A percentile compares a stretch with the other conserved stretches of the same genome.
phyloP scores from a whole-genome alignment of 352 stramenopile species.

The Halophytophthora batemanensis region DNA sequence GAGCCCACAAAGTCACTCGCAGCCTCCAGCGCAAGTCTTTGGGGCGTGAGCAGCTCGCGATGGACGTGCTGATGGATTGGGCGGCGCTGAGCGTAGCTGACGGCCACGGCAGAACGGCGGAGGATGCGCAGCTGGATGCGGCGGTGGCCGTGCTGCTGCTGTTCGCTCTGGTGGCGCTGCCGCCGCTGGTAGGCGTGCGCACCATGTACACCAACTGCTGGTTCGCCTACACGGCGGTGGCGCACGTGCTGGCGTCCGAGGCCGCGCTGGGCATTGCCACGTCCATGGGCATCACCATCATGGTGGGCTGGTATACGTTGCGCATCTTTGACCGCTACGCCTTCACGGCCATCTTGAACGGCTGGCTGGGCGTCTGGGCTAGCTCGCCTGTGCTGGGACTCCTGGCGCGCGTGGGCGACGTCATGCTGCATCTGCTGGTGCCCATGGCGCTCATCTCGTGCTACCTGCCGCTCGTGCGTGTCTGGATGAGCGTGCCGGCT shows the following conservation, averaged over 20 bases:
- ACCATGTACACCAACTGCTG: constrained; percentile 84
- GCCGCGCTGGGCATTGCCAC: constrained; percentile 69
- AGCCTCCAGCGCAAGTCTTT: constrained; percentile 7
- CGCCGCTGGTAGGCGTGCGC: constrained; percentile 50
- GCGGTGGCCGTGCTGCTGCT: constrained; percentile 48
- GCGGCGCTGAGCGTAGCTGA: constrained; percentile 8
- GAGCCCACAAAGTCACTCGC: too few species aligned
- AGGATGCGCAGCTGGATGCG: constrained; percentile 39
- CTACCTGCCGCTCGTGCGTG: constrained; percentile 66
- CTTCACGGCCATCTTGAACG: constrained; percentile 70
- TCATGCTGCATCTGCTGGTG: constrained; percentile 63
- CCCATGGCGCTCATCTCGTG: constrained; percentile 75
- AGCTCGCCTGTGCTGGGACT: constrained; percentile 62
- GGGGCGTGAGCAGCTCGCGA: constrained; percentile 9
- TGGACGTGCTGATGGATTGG: constrained; percentile 29
- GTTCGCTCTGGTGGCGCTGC: constrained; percentile 56
- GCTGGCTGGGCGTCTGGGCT: constrained; percentile 76
- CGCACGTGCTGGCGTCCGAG: constrained; percentile 49
- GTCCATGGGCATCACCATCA: constrained; percentile 81
- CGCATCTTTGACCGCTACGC: constrained; percentile 76
- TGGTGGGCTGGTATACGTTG: constrained; percentile 83
- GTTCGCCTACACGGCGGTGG: constrained; percentile 60
- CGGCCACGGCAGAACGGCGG: constrained; percentile 8
- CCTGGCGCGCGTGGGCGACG: constrained; percentile 51
- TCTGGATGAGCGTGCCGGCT: constrained; percentile 81